Percentiles rank a stretch among this genome's conserved stretches.
Conservation (phyloP, 2,329 filamentous ascomycete genomes). For the Mycocentrospora acerina region DNA sequence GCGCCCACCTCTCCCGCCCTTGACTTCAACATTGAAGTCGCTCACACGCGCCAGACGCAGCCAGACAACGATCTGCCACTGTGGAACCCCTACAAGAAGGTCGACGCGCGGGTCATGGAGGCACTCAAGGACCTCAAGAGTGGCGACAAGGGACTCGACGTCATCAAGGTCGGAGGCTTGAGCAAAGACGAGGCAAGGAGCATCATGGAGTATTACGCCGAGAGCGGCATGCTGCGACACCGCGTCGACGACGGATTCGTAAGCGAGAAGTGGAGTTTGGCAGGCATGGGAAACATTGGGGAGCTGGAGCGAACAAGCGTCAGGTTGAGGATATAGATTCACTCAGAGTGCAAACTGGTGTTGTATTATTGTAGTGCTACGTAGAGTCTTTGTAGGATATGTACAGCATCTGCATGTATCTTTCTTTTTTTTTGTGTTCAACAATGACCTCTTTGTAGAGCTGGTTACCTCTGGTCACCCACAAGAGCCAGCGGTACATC, state of each 20-base stretch:
- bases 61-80: constrained; percentile 35
- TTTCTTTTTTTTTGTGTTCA: too few relatives aligned
- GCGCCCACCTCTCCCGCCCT: constrained; percentile 64
- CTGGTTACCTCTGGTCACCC: neutral
- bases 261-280: constrained; percentile 79
- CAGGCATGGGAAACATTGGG: constrained; percentile 78
- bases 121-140: constrained; percentile 42
- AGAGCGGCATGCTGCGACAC: constrained; percentile 74
- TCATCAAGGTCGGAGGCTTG: constrained; percentile 65
- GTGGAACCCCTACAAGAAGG: constrained; percentile 54
- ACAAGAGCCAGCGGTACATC: constrained; percentile 70
- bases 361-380: constrained; percentile 19
- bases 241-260: constrained; percentile 71
- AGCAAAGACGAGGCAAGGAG: constrained; percentile 72
- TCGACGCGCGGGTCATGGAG: constrained; percentile 56
- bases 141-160: constrained; percentile 40
- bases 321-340: constrained; percentile 30
- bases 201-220: constrained; percentile 91
- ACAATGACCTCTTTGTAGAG: neutral
- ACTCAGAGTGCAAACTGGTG: neutral
- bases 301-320: constrained; percentile 75
- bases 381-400: constrained; percentile 20
- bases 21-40: constrained; percentile 63
- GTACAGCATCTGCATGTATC: constrained; percentile 17
- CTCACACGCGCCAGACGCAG: constrained; percentile 47